phyloP scores from a whole-genome alignment of 345 rosid species.

The Clarkia xantiana region DNA sequence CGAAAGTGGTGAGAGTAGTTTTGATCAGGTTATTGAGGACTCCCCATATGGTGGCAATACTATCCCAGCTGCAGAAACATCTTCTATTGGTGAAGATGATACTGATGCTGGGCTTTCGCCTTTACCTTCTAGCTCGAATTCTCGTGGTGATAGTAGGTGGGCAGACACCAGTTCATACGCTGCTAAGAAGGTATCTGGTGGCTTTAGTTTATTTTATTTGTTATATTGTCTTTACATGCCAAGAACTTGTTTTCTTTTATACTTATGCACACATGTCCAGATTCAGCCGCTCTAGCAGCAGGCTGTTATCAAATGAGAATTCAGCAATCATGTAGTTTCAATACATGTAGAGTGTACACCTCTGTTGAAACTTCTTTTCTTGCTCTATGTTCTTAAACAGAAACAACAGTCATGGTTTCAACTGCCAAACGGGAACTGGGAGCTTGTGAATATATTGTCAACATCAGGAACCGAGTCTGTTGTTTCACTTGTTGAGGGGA shows the following conservation, averaged over 20 bases:
- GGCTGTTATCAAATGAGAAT: not conserved
- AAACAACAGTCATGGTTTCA: conserved; percentile 79
- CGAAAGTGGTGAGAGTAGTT: conserved; percentile 17
- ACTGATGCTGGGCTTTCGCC: conserved; percentile 27
- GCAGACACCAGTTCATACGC: conserved; percentile 56
- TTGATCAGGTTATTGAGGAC: conserved; percentile 38
- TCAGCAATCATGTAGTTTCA: not conserved
- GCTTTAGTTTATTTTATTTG: not conserved
- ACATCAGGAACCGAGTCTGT: conserved; percentile 54
- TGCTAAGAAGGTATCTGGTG: conserved; percentile 51
- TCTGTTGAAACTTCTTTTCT: conserved; percentile 5
- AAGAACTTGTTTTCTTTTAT: too few species aligned
- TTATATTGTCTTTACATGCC: not conserved
- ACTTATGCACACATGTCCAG: too few species aligned
- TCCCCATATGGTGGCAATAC: conserved; percentile 54
- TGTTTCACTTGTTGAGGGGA: conserved; percentile 58
- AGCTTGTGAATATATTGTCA: conserved; percentile 58
- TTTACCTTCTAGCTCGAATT: conserved; percentile 32
- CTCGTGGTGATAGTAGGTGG: conserved; percentile 54
- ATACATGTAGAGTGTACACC: not conserved
- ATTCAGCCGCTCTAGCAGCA: too few species aligned
- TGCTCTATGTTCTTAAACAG: conserved; percentile 29
- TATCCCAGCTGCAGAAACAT: conserved; percentile 35
- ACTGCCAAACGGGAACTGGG: conserved; percentile 82
- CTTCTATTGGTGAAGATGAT: conserved; percentile 28